These are phyloP conservation scores for Dactylis glomerata DNA, from an alignment of 176 grass and related monocot species.

Conservation along the genomic window DNA sequence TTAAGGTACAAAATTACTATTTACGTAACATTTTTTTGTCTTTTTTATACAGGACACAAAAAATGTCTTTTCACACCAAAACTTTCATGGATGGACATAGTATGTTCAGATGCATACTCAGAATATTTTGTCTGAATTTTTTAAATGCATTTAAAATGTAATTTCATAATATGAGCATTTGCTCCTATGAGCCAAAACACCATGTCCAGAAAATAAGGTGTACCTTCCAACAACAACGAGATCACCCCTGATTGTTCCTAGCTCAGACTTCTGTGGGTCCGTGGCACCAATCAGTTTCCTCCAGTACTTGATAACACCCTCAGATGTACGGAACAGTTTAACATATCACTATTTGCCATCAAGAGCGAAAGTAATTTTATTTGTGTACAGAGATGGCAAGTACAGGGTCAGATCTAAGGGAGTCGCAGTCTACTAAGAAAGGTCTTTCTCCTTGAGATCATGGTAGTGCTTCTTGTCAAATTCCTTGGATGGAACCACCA, in stretches of 20 bases:
- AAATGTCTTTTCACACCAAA: no score
- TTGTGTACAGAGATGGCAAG: conserved; percentile 30
- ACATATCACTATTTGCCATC: neutral
- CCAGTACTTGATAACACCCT: conserved; percentile 91
- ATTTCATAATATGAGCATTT: no score
- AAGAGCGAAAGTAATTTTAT: no score
- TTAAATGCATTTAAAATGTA: no score
- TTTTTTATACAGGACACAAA: no score
- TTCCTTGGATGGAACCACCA: conserved; percentile 78
- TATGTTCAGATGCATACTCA: no score
- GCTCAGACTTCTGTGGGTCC: conserved; percentile 91
- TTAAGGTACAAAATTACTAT: no score
- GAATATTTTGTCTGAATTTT: no score
- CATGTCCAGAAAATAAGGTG: no score
- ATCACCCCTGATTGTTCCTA: conserved; percentile 93
- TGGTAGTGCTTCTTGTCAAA: conserved; percentile 86
- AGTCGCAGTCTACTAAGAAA: conserved; percentile 87
- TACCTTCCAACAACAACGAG: conserved; percentile 92
- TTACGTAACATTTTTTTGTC: no score
- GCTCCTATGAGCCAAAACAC: no score
- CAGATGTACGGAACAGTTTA: neutral
- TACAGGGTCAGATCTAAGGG: conserved; percentile 86
- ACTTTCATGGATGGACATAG: no score
- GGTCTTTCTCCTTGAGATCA: conserved; percentile 88
- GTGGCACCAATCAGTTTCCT: conserved; percentile 91